A percentile compares a stretch with the other conserved stretches of the same genome.
Evolutionary conservation across 164 flowering plant species (phyloP).

Genomic region (Warburgia ugandensis): DNA sequence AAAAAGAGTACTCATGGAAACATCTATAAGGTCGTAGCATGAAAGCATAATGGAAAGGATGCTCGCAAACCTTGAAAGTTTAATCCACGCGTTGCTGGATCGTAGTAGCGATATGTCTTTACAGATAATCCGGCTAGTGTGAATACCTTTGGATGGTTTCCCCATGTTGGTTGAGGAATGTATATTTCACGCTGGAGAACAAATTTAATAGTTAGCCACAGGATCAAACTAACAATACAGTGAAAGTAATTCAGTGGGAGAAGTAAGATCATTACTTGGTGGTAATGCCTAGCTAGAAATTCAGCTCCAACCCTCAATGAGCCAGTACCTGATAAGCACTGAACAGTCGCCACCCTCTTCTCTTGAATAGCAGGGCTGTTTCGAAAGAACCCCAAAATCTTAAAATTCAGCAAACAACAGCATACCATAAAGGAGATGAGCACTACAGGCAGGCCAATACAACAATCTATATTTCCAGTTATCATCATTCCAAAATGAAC

Average conservation of each 20-base stretch:
- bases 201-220: neutral
- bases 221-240: neutral
- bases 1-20: neutral
- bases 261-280: slow-evolving; percentile 38
- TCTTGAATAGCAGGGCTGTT: slow-evolving; percentile 84
- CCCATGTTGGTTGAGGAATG: slow-evolving; percentile 97
- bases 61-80: slow-evolving; percentile 60
- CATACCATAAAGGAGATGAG: neutral
- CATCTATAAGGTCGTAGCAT: neutral
- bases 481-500: neutral
- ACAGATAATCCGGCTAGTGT: slow-evolving; percentile 77
- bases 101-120: slow-evolving; percentile 85
- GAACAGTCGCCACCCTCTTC: slow-evolving; percentile 82
- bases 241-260: neutral
- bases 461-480: neutral
- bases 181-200: slow-evolving; percentile 63
- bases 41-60: neutral
- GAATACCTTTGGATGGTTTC: slow-evolving; percentile 90
- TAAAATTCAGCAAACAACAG: neutral
- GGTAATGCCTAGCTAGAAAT: slow-evolving; percentile 82
- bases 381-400: neutral
- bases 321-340: slow-evolving; percentile 94
- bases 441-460: too few species aligned
- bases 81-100: slow-evolving; percentile 87
- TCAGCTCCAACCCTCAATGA: slow-evolving; percentile 95